These are phyloP conservation scores for Stephania japonica DNA, from an alignment of 164 flowering plant genomes.

Conservation along the genomic window DNA sequence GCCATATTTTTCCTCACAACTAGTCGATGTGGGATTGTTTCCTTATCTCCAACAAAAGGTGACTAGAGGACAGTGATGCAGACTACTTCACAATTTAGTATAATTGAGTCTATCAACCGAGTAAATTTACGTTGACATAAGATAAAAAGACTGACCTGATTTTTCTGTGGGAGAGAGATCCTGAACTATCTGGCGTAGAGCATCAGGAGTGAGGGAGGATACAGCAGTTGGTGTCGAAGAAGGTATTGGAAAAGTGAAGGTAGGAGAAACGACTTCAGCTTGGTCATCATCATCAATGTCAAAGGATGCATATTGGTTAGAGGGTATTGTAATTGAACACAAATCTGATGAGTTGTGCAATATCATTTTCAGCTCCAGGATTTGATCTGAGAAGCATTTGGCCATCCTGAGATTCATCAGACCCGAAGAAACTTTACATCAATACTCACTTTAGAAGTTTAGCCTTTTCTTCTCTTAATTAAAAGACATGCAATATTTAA, in stretches of 20 bases:
- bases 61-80: conserved; percentile 10
- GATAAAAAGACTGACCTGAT: conserved; percentile 46
- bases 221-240: conserved; percentile 27
- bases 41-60: too few relatives aligned
- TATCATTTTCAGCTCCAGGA: conserved; percentile 62
- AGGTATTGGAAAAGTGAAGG: conserved; percentile 51
- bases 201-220: conserved; percentile 35
- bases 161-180: conserved; percentile 49
- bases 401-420: conserved; percentile 81
- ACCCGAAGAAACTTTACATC: conserved; percentile 16
- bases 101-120: conserved; percentile 4
- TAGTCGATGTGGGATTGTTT: too few relatives aligned
- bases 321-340: conserved; percentile 33
- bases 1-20: too few relatives aligned
- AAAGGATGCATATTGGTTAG: conserved; percentile 1
- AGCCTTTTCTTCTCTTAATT: too few relatives aligned
- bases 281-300: conserved; percentile 32
- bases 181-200: conserved; percentile 52
- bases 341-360: conserved; percentile 37
- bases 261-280: conserved; percentile 33
- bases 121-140: conserved; percentile 4
- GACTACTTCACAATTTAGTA: conserved; percentile 1
- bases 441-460: neutral
- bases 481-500: too few relatives aligned
- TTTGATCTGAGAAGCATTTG: conserved; percentile 63